Conservation (phyloP, 495 filamentous ascomycete genomes). For the Penicillium paradoxum region DNA sequence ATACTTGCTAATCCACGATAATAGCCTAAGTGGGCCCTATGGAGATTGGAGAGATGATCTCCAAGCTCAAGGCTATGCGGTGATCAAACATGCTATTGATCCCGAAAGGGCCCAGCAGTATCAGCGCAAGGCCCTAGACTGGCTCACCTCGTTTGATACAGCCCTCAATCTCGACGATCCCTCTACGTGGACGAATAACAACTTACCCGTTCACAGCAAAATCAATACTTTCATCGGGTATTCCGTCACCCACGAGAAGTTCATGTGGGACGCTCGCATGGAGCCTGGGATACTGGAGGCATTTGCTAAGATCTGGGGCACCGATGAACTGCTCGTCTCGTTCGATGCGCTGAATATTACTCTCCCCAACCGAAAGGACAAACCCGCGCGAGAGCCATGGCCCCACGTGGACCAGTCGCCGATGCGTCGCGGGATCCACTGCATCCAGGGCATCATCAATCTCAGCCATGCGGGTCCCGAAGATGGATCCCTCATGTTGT, state of each 20-base stretch:
- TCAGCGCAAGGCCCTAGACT: slow-evolving; percentile 22
- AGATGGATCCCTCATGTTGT: slow-evolving; percentile 23
- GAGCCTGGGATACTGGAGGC: slow-evolving; percentile 34
- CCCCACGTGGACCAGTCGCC: slow-evolving; percentile 26
- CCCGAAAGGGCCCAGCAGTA: slow-evolving; percentile 22
- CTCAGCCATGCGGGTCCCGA: slow-evolving; percentile 28
- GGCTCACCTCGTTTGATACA: slow-evolving; percentile 25
- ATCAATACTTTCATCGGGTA: slow-evolving; percentile 29
- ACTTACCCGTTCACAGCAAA: slow-evolving; percentile 29
- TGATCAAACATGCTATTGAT: slow-evolving; percentile 25
- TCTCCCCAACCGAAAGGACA: slow-evolving; percentile 7
- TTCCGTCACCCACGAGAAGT: slow-evolving; percentile 38
- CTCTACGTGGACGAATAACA: slow-evolving; percentile 26
- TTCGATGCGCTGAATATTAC: slow-evolving; percentile 3
- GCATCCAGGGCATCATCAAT: slow-evolving; percentile 42
- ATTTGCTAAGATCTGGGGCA: slow-evolving; percentile 25
- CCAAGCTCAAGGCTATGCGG: slow-evolving; percentile 25
- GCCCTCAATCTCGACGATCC: slow-evolving; percentile 24
- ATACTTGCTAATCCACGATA: background rate
- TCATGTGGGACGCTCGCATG: slow-evolving; percentile 42
- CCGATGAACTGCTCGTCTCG: slow-evolving; percentile 17
- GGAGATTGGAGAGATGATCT: slow-evolving; percentile 34
- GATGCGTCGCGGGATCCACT: slow-evolving; percentile 29
- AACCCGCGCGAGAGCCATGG: slow-evolving; percentile 15
- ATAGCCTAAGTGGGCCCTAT: slow-evolving; percentile 19